Evolutionary conservation across 768 basidiomycete species (phyloP), one percentile per base, ranked within the genome.

Genomic region (Hygrocybe coccinea): DNA sequence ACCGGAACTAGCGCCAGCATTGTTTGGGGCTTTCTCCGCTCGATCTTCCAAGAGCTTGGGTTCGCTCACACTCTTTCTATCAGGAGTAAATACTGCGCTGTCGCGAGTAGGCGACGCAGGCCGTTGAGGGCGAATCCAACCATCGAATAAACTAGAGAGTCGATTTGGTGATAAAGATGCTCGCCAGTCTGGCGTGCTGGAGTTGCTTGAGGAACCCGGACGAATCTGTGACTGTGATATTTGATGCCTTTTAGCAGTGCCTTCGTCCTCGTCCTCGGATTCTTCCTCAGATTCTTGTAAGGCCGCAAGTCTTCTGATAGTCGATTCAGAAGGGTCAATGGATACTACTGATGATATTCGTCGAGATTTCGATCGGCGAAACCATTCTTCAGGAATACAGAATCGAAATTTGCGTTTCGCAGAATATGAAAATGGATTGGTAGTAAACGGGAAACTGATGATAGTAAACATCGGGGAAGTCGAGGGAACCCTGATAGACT

Each of bases 331-430:
- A 2, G 81, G 79, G 34, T 76, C 76, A 8, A 72, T 45, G n/a
- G 55, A 51, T 0, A 80, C 79, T 21, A 74, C 65, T 12, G 71
- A 69, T 1, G 82, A 81, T 2, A 76, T 62, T 37, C 69, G 73
- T 0, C 81, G 80, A 6, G 83, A 78, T 58, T 79, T 86, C 17
- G 83, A 81, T 15, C 87, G 80, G 55, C 83, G 82, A 68, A 83
- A 91, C 90, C 86, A 91, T 64, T 86, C 85, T 52, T 87, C 87
- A 1, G 87, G 87, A 7, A 92, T 81, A 58, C 84, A 87, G 54
- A 91, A 79, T 24, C 78, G 76, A 63, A 87, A 81, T 7, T 60
- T 64, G 8, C 81, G 80, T 17, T 62, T 71, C 1, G 77, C 77
- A 25, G 65, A 60, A 3, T 70, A 62, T n/a, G 72, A 69, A 59